Base-by-base conservation (phyloP, 2,329 filamentous ascomycete genomes). In the Pseudogymnoascus sp. region DNA sequence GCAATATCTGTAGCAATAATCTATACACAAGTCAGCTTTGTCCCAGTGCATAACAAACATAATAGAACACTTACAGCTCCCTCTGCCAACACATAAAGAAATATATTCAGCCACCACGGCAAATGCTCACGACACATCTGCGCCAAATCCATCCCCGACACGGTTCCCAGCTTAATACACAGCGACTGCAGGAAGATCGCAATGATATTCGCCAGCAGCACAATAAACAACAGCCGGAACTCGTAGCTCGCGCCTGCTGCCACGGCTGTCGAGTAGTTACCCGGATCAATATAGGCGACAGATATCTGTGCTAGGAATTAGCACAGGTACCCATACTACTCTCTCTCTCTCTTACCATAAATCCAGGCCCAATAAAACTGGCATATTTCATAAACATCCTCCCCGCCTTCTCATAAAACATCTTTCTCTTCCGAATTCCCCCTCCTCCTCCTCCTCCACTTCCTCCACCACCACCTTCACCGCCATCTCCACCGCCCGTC, bases 211-310 rank as follows among this genome's bases (percentile, higher is more conserved):
- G 81, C 83, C 72, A 84, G 77, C 39, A 85, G 73, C 61, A 85
- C 78, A 67, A 85, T 78, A 74, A 84, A 85, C 3, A 85, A 77
- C 36, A 85, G 75, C 63, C 75, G 78, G 72, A 81, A 85, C 62
- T 77, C 75, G 71, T 79, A 85, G 1, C 78, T 76, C 14, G 83
- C 81, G 65, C 83, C 83, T 39, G 82, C 83, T 61, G 81, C 79
- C 48, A 84, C 80, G 71, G 83, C 83, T 6, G 83, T 85, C 0
- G 82, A 80, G 71, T 85, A 85, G 69, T 85, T 85, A 66, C 80
- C 79, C 67, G 72, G 76, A 66, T 77, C 76, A 62, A 76, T 77
- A 64, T 77, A 77, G 51, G 76, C 75, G 48, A 77, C 75, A 13
- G 70, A 68, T 43, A 72, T 69, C 75, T 74, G 63, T 16, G 13